These are phyloP conservation scores for Fusarium robinianum DNA, from an alignment of 2,329 filamentous ascomycete genomes.

Conservation along the genomic window DNA sequence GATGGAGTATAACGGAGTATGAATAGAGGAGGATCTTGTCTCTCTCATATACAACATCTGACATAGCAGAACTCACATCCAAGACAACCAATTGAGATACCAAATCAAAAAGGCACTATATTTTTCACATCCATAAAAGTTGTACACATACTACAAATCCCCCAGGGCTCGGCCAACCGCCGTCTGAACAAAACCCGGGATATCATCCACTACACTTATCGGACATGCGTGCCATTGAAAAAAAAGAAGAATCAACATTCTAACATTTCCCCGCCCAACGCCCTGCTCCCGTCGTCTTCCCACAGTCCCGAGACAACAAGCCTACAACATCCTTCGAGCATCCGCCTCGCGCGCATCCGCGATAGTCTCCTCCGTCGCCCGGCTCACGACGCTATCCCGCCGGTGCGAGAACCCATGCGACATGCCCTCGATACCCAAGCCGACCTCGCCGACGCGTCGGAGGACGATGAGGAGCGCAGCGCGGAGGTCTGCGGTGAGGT, in stretches of 20 bases:
- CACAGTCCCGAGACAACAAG: slow-evolving; percentile 9
- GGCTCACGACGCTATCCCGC: slow-evolving; percentile 49
- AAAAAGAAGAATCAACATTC: slow-evolving; percentile 38
- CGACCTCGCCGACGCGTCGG: slow-evolving; percentile 80
- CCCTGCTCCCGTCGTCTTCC: slow-evolving; percentile 26
- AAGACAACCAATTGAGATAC: not conserved
- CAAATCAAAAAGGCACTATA: slow-evolving; percentile 24
- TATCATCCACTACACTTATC: slow-evolving; percentile 29
- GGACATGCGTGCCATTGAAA: slow-evolving; percentile 22
- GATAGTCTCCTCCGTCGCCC: slow-evolving; percentile 35
- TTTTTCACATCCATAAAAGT: slow-evolving; percentile 29
- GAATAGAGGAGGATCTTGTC: too few relatives aligned
- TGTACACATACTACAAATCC: slow-evolving; percentile 32
- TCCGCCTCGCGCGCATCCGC: slow-evolving; percentile 42
- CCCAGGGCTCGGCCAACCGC: slow-evolving; percentile 18
- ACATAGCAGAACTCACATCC: not conserved
- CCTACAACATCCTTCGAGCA: slow-evolving; percentile 44
- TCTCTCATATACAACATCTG: not conserved
- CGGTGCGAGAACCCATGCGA: slow-evolving; percentile 40
- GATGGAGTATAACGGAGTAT: not conserved
- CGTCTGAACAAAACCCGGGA: slow-evolving; percentile 12
- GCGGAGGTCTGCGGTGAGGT: slow-evolving; percentile 80
- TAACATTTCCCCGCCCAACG: slow-evolving; percentile 39
- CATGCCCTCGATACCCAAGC: slow-evolving; percentile 61
- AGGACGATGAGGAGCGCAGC: slow-evolving; percentile 77